phyloP scores from a whole-genome alignment of 768 basidiomycete genomes.

The Lactarius hatsudake region DNA sequence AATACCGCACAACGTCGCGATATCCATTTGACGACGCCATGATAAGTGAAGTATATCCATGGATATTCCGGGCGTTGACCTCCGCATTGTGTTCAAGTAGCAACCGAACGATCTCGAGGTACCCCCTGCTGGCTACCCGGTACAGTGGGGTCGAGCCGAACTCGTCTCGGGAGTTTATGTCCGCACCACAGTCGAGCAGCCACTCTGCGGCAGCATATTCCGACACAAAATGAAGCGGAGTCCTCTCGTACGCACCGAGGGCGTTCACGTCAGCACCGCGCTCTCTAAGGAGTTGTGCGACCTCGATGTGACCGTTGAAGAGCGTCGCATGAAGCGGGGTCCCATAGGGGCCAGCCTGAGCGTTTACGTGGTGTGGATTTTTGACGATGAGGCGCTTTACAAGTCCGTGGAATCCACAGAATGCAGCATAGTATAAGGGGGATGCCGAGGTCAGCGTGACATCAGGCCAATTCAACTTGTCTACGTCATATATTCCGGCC shows the following conservation, averaged over 20 bases:
- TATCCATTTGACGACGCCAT: rapidly evolving
- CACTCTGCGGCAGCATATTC: background rate
- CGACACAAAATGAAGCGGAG: background rate
- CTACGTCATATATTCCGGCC: background rate
- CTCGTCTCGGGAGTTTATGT: background rate
- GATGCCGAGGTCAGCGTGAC: background rate
- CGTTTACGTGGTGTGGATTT: background rate
- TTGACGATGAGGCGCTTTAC: background rate
- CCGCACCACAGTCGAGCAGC: background rate
- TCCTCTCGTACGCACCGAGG: rapidly evolving
- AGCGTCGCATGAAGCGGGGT: background rate
- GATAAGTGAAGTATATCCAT: background rate
- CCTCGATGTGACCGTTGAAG: background rate
- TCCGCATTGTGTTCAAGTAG: background rate
- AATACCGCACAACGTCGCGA: background rate
- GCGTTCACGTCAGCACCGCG: background rate
- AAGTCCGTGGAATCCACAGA: background rate
- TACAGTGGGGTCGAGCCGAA: background rate
- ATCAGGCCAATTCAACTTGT: too few relatives aligned
- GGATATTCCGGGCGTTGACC: background rate
- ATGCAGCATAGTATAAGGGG: background rate
- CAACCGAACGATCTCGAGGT: background rate
- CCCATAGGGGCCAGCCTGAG: rapidly evolving
- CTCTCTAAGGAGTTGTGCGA: background rate
- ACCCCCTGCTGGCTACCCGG: background rate